Evolutionary conservation across 805 yeast species (phyloP), one percentile per base, ranked within the genome.

Genomic region (Ogataea allantospora): DNA sequence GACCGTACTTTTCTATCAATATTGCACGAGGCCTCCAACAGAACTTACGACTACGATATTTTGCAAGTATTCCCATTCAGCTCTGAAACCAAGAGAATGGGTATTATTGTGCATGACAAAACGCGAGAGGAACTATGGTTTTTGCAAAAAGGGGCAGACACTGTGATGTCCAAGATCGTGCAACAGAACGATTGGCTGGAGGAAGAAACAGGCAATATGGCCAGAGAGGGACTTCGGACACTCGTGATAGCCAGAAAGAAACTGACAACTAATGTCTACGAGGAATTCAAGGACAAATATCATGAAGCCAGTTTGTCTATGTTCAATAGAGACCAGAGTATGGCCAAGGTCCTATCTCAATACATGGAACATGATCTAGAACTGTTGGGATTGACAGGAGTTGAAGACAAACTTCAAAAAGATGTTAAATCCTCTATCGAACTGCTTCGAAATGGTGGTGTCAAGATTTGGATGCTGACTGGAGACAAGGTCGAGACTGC

Each of bases 401-500:
- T 93, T 16, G 99, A 93, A 58, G 99, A 93, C 59, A 86, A 88
- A 57, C 71, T 93, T 33, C 99, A 93, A 58, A 73, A 77, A 40
- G 88, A 91, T 58, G 96, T 95, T 33, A 91, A 91, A 62, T 75
- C 95, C 0, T 87, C 96, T 0, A 80, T 93, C 42, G 99, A 93
- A 66, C 70, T 89, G 23, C 70, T 93, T 49, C 75, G 99, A 51
- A 93, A 95, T 63, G 99, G 98, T 0, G 99, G 98, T 4, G 78
- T 95, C 39, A 89, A 89, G 54, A 93, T 93, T 35, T 93, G 99
- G 99, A 95, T 93, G 99, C 68, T 93, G 32, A 93, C 99, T 0
- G 99, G 99, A 50, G 99, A 93, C 61, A 93, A 93, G 60, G 98
- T 93, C 6, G 99, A 93, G 65, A 93, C 99, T 0, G 99, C 99